These are phyloP conservation scores for Cercospora sp. DNA, from an alignment of 2,329 filamentous ascomycete genomes.

Conservation along the genomic window DNA sequence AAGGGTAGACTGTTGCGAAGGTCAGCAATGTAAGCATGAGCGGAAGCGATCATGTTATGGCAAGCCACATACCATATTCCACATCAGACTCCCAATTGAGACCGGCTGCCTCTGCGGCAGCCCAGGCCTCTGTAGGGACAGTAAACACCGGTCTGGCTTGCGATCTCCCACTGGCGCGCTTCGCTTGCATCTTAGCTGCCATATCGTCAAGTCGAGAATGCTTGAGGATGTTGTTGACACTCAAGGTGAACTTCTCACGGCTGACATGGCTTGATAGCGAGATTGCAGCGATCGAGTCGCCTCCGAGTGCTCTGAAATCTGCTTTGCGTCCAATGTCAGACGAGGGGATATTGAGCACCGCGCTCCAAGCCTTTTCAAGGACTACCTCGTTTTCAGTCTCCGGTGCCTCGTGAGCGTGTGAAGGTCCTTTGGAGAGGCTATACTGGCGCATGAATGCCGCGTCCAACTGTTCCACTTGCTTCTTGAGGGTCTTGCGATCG, in stretches of 20 bases:
- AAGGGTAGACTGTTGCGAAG: neutral
- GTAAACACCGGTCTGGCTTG: neutral
- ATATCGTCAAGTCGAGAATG: neutral
- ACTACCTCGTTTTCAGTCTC: neutral
- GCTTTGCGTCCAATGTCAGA: slow-evolving; percentile 31
- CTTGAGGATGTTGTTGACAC: neutral
- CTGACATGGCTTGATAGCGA: slow-evolving; percentile 39
- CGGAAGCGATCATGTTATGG: neutral
- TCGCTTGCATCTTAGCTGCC: neutral
- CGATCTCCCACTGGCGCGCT: neutral
- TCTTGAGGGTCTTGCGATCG: neutral
- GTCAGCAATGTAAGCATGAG: neutral
- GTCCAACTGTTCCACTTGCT: neutral
- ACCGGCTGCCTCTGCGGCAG: neutral
- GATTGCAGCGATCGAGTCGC: slow-evolving; percentile 50
- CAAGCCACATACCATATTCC: neutral
- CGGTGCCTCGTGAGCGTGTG: neutral
- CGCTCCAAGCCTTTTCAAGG: neutral
- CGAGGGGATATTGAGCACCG: neutral
- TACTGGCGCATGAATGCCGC: neutral
- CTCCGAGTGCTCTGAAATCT: slow-evolving; percentile 48
- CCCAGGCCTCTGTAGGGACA: neutral
- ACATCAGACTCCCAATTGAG: neutral
- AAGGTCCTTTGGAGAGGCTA: neutral
- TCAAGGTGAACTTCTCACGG: neutral